Base-by-base conservation (phyloP, 192 early-diverging fungal genomes). In the Chytriomyces sp. region DNA sequence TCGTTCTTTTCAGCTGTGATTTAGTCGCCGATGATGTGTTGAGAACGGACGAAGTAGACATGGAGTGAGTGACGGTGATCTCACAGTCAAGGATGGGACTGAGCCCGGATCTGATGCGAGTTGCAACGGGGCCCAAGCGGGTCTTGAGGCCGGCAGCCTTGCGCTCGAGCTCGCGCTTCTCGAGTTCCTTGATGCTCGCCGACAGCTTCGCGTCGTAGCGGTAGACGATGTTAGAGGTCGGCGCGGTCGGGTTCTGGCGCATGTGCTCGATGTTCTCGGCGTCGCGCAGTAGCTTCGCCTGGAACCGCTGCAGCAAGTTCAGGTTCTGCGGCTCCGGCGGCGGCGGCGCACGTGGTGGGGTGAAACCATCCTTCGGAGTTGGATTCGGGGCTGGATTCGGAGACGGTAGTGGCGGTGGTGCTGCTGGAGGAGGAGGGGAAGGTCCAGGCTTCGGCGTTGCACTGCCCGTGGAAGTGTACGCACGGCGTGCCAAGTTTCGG, bases 151-250 rank as follows among this genome's bases (percentile, higher is more conserved):
- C 59, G 7, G 25, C 59, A 60, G 31, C 60, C 40, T 73, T 75
- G n/a, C 68, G 28, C 44, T 67, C 74, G 19, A 64, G 36, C 55
- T 80, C 64, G 4, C 34, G 65, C 1, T 31, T 64, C 65, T 81
- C 80, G 25, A 78, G 61, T 25, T 72, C 66, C 52, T 75, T 75
- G 22, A 77, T 64, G 31, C 77, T 66, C 14, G 49, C 72, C 30
- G 64, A 53, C 30, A 81, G 54, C 41, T 72, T 59, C 19, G 64
- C 52, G 44, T 81, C 76, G 37, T 75, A 49, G 17, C 71, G 64
- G 26, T 64, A 66, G 4, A 81, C n/a, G 55, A 77, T 72, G 52
- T 77, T 68, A 3, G 58, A 28, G 34, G 65, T 70, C 6, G 25
- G 22, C 7, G 30, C 22, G 3, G 30, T 34, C 2, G 44, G 44